Percentiles rank a stretch among this genome's conserved stretches.
Conservation (phyloP, 202 grass and related monocot species). For the Cymbopogon flexuosus region DNA sequence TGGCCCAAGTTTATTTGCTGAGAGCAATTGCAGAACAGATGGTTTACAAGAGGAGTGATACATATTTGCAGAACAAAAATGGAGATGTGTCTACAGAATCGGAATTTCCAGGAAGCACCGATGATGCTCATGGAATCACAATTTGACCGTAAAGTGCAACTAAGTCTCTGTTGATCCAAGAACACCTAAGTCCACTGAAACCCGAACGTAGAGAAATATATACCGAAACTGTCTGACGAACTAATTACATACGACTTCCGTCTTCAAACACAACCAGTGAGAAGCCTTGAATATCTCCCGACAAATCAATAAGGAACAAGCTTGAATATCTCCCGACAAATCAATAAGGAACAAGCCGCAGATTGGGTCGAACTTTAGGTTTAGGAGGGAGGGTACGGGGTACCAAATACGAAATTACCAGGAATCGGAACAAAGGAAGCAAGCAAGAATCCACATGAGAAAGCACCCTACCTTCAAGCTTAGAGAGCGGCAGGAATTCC, state of each 20-base stretch:
- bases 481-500: slow-evolving; percentile 54
- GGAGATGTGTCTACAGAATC: neutral
- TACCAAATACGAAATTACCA: neutral
- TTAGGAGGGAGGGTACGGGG: neutral
- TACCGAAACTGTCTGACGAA: neutral
- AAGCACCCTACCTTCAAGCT: slow-evolving; percentile 76
- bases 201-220: neutral
- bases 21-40: neutral
- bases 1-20: neutral
- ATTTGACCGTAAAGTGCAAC: neutral
- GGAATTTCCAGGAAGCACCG: neutral
- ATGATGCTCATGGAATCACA: neutral
- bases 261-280: too few species aligned
- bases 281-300: too few species aligned
- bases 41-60: neutral
- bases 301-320: neutral
- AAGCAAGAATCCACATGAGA: neutral
- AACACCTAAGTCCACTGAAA: neutral
- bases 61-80: neutral
- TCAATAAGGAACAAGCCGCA: neutral
- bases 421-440: slow-evolving; percentile 11
- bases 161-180: neutral
- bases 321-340: neutral
- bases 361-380: neutral
- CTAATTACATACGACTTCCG: neutral